Evolutionary conservation across 176 grass and related monocot species (phyloP), one percentile per base, ranked within the genome.

Genomic region (Lolium multiflorum): DNA sequence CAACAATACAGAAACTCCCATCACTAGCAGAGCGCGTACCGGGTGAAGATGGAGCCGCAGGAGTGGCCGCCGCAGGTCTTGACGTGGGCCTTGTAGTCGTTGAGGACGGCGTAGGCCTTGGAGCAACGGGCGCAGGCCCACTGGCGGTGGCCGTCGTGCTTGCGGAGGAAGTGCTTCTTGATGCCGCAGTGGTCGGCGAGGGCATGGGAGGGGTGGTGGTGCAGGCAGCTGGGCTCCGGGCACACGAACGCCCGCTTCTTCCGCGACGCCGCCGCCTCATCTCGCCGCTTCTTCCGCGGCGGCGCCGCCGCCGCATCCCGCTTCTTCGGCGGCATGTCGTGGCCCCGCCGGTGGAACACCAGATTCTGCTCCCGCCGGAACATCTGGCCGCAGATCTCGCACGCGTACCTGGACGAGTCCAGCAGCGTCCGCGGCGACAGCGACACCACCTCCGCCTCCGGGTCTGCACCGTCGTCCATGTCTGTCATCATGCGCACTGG

Each of bases 281-380:
- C 31, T 35, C 31, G 91, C 41, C 92, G 93, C 88, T 91, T 96
- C 85, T 86, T 10, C 46, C 9, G 4, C 11, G 69, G 39, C 39
- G 68, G 77, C 64, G 86, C 88, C 82, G 86, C 88, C 82, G 31
- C 31, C 31, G 31, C 31, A 35, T 90, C 93, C 41, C 90, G 93
- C 88, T 89, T 96, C 85, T 88, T 10, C 46, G 0, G 1, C 11
- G 69, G 96, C 78, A 98, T 88, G 90, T 91, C 92, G 84, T 98
- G 96, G 57, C 90, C 74, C 87, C 93, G 88, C 73, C 93, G 93
- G 90, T 98, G 96, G 88, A 98, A 89, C 92, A 89, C 90, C 62
- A 98, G 91, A 88, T 98, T 95, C 92, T 94, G 85, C 87, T 92
- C 97, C 13, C 97, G 88, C 84, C 91, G 97, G 84, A 98, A 98